Conservation (phyloP, 2,329 filamentous ascomycete species). For the Fusarium secorum region DNA sequence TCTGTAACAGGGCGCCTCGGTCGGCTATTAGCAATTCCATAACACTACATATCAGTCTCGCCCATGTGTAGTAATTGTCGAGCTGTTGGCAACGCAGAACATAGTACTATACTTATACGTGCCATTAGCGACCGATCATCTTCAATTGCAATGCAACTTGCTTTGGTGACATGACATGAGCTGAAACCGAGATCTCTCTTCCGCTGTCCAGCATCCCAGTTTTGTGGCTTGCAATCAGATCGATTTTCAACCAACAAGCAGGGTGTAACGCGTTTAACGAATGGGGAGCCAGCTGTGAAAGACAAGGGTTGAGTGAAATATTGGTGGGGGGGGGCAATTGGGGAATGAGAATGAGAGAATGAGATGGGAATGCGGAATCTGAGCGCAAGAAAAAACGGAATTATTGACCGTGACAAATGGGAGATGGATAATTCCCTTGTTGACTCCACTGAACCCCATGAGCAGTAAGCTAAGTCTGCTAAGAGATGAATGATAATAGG, state of each 20-base stretch:
- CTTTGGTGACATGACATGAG: background rate
- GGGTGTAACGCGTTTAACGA: background rate
- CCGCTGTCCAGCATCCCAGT: background rate
- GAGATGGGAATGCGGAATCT: conserved; percentile 9
- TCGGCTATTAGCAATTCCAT: conserved; percentile 2
- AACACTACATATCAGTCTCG: background rate
- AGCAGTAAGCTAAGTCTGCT: background rate
- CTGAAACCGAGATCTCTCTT: conserved; percentile 6
- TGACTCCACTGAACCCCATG: background rate
- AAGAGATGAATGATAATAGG: background rate
- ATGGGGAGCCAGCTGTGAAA: background rate
- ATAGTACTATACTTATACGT: background rate
- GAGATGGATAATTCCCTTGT: background rate
- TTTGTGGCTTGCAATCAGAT: conserved; percentile 18
- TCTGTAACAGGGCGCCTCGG: conserved; percentile 3
- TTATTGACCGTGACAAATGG: background rate
- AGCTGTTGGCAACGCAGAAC: background rate
- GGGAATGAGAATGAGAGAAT: background rate
- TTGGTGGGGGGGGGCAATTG: background rate
- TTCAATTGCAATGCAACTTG: background rate
- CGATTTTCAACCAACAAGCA: conserved; percentile 7
- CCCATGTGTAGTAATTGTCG: background rate
- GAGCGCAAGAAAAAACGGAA: background rate
- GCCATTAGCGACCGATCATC: background rate
- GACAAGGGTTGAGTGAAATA: background rate